Conservation (phyloP, 192 early-diverging fungal species). For the Podila minutissima region DNA sequence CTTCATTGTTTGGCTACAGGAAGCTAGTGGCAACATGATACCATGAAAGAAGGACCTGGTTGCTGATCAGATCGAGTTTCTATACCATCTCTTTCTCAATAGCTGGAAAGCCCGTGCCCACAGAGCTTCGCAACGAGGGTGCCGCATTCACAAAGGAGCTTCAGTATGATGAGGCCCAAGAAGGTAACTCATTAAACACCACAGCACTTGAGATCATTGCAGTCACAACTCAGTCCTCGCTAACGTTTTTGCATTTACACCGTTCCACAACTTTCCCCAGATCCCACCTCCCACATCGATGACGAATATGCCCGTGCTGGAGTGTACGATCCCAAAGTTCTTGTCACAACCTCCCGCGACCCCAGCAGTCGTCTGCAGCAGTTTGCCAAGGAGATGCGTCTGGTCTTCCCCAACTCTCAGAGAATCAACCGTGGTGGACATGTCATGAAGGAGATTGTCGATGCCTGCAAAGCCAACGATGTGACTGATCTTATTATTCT, state of each 20-base stretch:
- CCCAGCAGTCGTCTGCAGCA: conserved; percentile 92
- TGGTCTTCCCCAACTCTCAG: conserved; percentile 96
- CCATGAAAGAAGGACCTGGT: no score
- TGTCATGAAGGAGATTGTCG: conserved; percentile 95
- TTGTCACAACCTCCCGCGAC: conserved; percentile 97
- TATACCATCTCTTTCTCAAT: conserved; percentile 10
- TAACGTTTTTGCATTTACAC: neutral
- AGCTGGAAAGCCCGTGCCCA: conserved; percentile 90
- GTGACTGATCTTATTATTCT: conserved; percentile 96
- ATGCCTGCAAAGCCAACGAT: conserved; percentile 93
- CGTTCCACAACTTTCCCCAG: conserved; percentile 26
- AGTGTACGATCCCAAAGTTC: conserved; percentile 92
- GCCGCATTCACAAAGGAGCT: conserved; percentile 80
- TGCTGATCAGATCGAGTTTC: neutral
- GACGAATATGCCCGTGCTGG: conserved; percentile 98
- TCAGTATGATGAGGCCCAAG: conserved; percentile 89
- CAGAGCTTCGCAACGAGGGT: conserved; percentile 85
- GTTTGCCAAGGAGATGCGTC: conserved; percentile 98
- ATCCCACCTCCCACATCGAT: conserved; percentile 85
- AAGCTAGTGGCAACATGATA: neutral
- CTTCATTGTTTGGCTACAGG: neutral
- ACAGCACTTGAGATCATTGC: neutral
- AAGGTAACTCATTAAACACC: conserved; percentile 53
- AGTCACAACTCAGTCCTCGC: neutral
- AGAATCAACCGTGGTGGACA: conserved; percentile 98